Percentiles rank a stretch among this genome's conserved stretches.
phyloP scores from a whole-genome alignment of 306 rosid species.

The Dalbergia cochinchinensis region DNA sequence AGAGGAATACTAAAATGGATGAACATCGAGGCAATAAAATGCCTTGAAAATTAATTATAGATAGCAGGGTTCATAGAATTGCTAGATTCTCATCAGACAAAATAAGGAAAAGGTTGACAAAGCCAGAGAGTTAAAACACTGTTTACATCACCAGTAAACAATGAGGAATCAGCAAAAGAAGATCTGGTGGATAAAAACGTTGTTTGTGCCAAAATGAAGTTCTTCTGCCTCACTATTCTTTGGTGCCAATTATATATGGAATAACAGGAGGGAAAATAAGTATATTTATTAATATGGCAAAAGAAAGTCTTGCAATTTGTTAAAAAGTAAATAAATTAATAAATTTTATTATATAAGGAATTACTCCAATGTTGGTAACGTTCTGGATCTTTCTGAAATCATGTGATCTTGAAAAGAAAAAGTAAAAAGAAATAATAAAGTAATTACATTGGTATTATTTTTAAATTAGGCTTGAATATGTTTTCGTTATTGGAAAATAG shows the following conservation, averaged over 20 bases:
- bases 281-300: background rate
- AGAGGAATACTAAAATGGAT: conserved; percentile 2
- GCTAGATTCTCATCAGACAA: background rate
- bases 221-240: conserved; percentile 10
- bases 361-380: background rate
- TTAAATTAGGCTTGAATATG: too few species aligned
- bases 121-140: background rate
- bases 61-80: background rate
- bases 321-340: background rate
- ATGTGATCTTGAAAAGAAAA: background rate
- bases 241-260: conserved; percentile 18
- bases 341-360: background rate
- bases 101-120: background rate
- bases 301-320: background rate
- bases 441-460: too few species aligned
- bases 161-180: background rate
- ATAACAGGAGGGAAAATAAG: background rate
- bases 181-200: conserved; percentile 13
- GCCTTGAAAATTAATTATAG: background rate
- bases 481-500: too few species aligned
- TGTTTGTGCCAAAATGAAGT: conserved; percentile 16
- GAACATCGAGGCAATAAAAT: background rate
- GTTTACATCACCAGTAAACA: background rate
- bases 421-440: background rate
- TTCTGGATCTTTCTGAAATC: background rate